A percentile compares a stretch with the other conserved stretches of the same genome.
Conservation (phyloP, 2,329 filamentous ascomycete genomes). For the Aureobasidium sp. region DNA sequence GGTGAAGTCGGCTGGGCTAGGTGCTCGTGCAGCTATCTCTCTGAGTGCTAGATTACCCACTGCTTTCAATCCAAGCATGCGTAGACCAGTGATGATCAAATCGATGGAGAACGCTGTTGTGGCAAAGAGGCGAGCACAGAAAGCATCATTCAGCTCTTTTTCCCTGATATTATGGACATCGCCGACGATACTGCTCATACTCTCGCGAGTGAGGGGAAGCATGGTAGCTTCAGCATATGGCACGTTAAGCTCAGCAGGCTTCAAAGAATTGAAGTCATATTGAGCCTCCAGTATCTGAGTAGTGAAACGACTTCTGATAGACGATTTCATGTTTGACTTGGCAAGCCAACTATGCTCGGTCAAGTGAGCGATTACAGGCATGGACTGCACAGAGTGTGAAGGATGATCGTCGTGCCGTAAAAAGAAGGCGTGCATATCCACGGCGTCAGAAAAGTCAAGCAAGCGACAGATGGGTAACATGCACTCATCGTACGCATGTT, state of each 20-base stretch:
- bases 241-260: neutral
- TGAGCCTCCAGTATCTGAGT: neutral
- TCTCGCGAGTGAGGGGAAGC: conserved; percentile 17
- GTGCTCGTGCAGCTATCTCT: conserved; percentile 62
- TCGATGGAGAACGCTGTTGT: conserved; percentile 65
- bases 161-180: conserved; percentile 34
- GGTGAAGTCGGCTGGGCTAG: conserved; percentile 47
- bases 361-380: conserved; percentile 24
- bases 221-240: neutral
- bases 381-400: conserved; percentile 23
- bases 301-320: neutral
- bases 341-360: neutral
- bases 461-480: conserved; percentile 19
- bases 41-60: conserved; percentile 72
- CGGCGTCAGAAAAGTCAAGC: conserved; percentile 20
- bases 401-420: conserved; percentile 29
- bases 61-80: conserved; percentile 59
- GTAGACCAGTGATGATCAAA: conserved; percentile 60
- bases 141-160: conserved; percentile 51
- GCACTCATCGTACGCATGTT: conserved; percentile 34
- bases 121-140: conserved; percentile 77
- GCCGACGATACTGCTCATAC: conserved; percentile 29
- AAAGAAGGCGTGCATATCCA: conserved; percentile 34
- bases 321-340: neutral
- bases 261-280: neutral